phyloP scores from a whole-genome alignment of 176 grass and related monocot genomes.

The Olyra latifolia region DNA sequence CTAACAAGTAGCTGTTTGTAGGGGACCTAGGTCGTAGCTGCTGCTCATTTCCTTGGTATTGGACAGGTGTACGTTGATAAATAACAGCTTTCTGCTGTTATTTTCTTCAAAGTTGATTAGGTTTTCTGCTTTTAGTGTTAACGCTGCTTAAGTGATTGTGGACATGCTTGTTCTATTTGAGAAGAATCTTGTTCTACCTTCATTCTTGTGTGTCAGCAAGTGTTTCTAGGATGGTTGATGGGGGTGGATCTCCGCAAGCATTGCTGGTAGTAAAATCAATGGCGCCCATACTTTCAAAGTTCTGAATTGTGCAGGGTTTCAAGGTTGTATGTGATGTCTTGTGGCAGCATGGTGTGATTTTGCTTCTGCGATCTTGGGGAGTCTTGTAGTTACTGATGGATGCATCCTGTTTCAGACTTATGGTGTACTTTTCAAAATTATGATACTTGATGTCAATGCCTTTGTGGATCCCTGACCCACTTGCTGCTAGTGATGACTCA shows the following conservation, averaged over 20 bases:
- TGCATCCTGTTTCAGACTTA: background rate
- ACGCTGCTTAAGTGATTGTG: slow-evolving; percentile 22
- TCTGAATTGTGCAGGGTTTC: background rate
- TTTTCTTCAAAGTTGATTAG: background rate
- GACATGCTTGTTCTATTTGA: slow-evolving; percentile 17
- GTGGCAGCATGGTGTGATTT: background rate
- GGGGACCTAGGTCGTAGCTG: slow-evolving; percentile 36
- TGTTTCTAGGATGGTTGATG: background rate
- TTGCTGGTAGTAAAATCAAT: background rate
- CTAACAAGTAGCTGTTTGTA: slow-evolving; percentile 11
- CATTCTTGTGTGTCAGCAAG: background rate
- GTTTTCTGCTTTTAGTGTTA: slow-evolving; percentile 1
- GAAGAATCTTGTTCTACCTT: background rate
- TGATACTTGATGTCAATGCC: no score
- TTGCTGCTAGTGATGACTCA: no score
- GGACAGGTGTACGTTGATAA: slow-evolving; percentile 13
- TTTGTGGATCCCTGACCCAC: no score
- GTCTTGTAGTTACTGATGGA: background rate
- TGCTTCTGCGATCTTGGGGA: background rate
- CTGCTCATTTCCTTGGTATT: slow-evolving; percentile 6
- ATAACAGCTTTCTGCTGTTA: slow-evolving; percentile 61
- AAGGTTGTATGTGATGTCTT: background rate
- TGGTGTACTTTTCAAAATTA: no score
- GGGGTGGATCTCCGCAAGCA: background rate
- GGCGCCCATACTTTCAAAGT: background rate